Evolutionary conservation across 805 yeast genomes (phyloP).

Genomic region (Suhomyces sp.): DNA sequence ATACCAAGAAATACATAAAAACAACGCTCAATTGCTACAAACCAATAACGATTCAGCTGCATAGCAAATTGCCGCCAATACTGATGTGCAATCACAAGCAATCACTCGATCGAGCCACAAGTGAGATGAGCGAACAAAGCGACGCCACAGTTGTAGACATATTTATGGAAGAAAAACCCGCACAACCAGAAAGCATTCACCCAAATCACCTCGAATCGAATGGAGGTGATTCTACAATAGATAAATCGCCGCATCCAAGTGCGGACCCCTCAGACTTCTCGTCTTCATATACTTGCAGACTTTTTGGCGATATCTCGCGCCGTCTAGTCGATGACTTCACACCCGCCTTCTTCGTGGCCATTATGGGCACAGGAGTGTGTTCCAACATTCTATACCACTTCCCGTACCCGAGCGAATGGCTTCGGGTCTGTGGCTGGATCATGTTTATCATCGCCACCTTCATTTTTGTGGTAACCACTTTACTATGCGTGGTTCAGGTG

Average conservation of each 20-base stretch:
- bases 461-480: slow-evolving; percentile 42
- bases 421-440: slow-evolving; percentile 52
- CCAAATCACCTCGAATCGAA: background rate
- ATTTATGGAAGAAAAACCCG: background rate
- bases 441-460: slow-evolving; percentile 59
- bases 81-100: background rate
- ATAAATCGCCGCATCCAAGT: background rate
- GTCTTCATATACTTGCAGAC: background rate
- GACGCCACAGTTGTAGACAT: background rate
- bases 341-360: slow-evolving; percentile 64
- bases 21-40: no score
- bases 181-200: background rate
- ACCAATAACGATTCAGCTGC: background rate
- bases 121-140: background rate
- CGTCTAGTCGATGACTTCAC: slow-evolving; percentile 22
- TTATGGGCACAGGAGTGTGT: slow-evolving; percentile 87
- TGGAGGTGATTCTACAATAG: background rate
- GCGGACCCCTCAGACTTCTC: background rate
- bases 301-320: slow-evolving; percentile 2
- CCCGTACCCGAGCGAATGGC: slow-evolving; percentile 64
- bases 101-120: background rate
- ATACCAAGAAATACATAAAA: background rate
- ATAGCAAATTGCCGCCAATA: background rate
- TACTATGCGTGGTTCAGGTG: slow-evolving; percentile 41
- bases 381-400: slow-evolving; percentile 58